These are phyloP conservation scores for Lithospermum erythrorhizon DNA, from an alignment of 257 asterid genomes.

Conservation along the genomic window DNA sequence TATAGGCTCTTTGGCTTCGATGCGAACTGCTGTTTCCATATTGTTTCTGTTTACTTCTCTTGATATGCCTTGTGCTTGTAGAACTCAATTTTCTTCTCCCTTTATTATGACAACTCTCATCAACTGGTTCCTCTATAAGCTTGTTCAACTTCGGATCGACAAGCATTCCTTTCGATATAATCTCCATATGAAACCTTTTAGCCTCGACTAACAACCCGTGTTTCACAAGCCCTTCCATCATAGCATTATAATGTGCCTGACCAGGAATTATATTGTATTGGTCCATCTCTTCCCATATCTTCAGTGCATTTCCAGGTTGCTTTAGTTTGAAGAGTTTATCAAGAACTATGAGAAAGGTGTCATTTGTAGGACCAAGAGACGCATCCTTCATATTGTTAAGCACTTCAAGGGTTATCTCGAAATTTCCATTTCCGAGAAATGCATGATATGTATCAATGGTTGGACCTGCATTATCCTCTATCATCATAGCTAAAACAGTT, in stretches of 20 bases:
- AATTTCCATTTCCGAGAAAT: constrained; percentile 39
- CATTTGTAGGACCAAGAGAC: constrained; percentile 46
- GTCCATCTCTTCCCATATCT: constrained; percentile 54
- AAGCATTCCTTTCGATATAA: constrained; percentile 32
- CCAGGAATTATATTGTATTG: constrained; percentile 36
- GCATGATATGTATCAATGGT: constrained; percentile 67
- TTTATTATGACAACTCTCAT: constrained; percentile 1
- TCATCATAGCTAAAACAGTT: constrained; percentile 46
- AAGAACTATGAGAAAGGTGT: constrained; percentile 43
- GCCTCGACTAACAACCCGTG: constrained; percentile 48
- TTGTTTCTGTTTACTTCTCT: constrained; percentile 18
- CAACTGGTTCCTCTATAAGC: constrained; percentile 34
- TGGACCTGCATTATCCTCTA: constrained; percentile 42
- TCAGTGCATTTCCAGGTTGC: constrained; percentile 50
- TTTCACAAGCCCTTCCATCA: constrained; percentile 61
- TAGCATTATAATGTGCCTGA: constrained; percentile 29
- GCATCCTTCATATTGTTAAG: constrained; percentile 44
- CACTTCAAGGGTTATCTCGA: constrained; percentile 45
- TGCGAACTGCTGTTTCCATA: constrained; percentile 10
- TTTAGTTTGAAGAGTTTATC: constrained; percentile 31
- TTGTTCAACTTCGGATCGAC: constrained; percentile 49
- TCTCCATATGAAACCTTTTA: constrained; percentile 53
- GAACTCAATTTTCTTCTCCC: constrained; percentile 18
- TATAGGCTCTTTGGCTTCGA: constrained; percentile 11
- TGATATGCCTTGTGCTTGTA: constrained; percentile 18